Base-by-base conservation (phyloP, 177 flowering plant genomes). In the Vitis hybrid region DNA sequence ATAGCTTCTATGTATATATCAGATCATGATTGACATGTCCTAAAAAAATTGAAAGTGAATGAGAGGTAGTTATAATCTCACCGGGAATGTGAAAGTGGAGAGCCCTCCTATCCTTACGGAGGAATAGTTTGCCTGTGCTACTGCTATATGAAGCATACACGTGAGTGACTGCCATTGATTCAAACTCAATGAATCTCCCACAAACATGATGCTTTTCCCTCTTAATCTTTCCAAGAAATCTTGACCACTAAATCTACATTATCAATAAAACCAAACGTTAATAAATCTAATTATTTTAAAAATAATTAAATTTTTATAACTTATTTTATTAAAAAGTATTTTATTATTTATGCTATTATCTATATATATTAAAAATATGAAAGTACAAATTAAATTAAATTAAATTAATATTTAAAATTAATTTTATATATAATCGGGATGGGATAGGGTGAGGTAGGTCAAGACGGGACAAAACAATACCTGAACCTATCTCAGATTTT, bases 161-260 rank as follows among this genome's bases (percentile, higher is more conserved):
- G 84, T 77, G 15, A 90, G 71, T 3, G 94, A 90, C 53, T 86
- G 84, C 94, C 94, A 90, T 58, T 83, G 87, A 66, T 88, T 85
- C 27, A 71, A 24, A 67, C 91, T 88, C 72, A 90, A 48, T 0
- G 93, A 89, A 54, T 89, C 91, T 9, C 93, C 93, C 1, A 89
- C 90, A 57, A 89, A 89, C 86, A 81, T 73, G 4, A 90, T 70
- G 5, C 62, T 82, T 69, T 86, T 89, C 50, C 90, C 90, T 62
- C 70, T 76, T 1, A 62, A 58, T 63, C 72, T 79, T 69, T 4
- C 8, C 71, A 89, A 61, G 56, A 89, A 82, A 63, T 78, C 81
- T 35, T 12, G 11, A 3, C 87, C 90, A 54, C 84, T 61, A 48
- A 87, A 87, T 74, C 93, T 89, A 58, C 61, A 54, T 67, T 17